Base-by-base conservation (phyloP, 1,139 yeast species). In the Wickerhamiella infanticola region DNA sequence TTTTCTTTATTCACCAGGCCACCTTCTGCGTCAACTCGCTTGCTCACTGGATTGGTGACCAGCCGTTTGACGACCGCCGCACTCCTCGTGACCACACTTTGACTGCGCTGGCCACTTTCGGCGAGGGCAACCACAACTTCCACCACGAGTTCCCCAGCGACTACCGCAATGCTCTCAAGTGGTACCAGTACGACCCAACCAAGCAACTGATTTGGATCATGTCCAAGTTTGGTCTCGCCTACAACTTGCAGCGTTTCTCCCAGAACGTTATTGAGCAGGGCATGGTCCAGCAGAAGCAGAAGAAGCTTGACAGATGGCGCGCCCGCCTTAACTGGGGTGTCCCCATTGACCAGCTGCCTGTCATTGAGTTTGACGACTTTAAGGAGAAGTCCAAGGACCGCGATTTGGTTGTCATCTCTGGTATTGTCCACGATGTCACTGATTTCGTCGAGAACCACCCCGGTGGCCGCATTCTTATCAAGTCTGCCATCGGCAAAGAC, bases 171-270 rank as follows among this genome's bases (percentile, higher is more conserved):
- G 98, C 98, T 43, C 75, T 90, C 63, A 83, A 79, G 67, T 93
- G 98, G 98, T 90, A 83, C 73, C 98, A 93, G 74, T 90, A 81
- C 66, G 98, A 90, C 65, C 98, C 98, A 55, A 90, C 97, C 55
- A 90, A 90, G 74, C 62, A 81, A 50, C 62, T 77, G 51, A 88
- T 90, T 63, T 85, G 77, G 72, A 43, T 65, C 39, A 67, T 76
- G 59, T 81, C 88, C 49, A 75, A 80, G 64, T 56, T 88, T 40
- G 98, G 98, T 33, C 69, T 90, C 48, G 88, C 97, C 41, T 82
- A 77, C 70, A 82, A 86, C 71, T 74, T 90, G 69, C 88, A 90
- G 70, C 84, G 81, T 47, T 90, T 90, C 66, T 82, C 95, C 26
- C 93, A 83, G 66, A 86, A 88, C 62, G 95, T 95, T 47, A 90